Evolutionary conservation across 805 yeast genomes (phyloP).

Genomic region (Jamesozyma lodderae): DNA sequence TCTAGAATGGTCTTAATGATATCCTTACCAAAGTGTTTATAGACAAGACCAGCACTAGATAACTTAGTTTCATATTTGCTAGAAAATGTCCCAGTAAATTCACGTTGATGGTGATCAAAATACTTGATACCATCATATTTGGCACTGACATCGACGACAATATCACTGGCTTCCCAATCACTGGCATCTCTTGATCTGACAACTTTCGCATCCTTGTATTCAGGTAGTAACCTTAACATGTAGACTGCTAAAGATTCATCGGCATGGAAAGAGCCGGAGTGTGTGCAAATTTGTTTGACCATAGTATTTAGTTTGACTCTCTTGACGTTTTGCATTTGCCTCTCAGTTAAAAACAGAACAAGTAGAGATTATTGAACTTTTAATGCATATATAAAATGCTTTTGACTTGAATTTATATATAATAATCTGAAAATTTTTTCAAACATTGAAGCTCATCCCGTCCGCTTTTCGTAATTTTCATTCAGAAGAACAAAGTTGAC

Average conservation of each 20-base stretch:
- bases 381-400: too few relatives aligned
- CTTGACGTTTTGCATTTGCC: constrained; percentile 9
- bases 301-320: constrained; percentile 15
- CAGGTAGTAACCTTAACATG: constrained; percentile 66
- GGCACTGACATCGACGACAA: constrained; percentile 93
- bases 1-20: constrained; percentile 45
- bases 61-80: constrained; percentile 61
- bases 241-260: constrained; percentile 93
- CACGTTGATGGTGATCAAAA: constrained; percentile 96
- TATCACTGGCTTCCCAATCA: constrained; percentile 79
- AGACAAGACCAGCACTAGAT: constrained; percentile 88
- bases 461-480: too few relatives aligned
- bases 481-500: too few relatives aligned
- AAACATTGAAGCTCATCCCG: too few relatives aligned
- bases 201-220: constrained; percentile 54
- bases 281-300: constrained; percentile 65
- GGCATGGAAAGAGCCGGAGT: constrained; percentile 92
- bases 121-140: constrained; percentile 65
- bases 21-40: constrained; percentile 74
- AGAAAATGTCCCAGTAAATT: constrained; percentile 67
- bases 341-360: too few relatives aligned
- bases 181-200: constrained; percentile 78
- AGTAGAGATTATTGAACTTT: too few relatives aligned
- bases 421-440: too few relatives aligned
- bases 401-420: too few relatives aligned